phyloP scores from a whole-genome alignment of 768 basidiomycete species.

The Imleria badia region DNA sequence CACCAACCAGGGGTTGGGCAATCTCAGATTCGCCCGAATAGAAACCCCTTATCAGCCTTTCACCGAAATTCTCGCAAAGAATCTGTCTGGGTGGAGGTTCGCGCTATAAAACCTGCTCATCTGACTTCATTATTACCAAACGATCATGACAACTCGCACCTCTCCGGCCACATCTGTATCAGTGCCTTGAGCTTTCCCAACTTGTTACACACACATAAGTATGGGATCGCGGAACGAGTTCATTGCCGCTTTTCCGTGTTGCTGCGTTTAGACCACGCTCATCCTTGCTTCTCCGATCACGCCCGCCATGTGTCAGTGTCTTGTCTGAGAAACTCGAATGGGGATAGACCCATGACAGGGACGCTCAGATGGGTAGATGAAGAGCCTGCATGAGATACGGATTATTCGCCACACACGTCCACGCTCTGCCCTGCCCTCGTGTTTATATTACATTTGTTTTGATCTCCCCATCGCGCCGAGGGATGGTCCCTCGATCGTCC shows the following conservation, averaged over 20 bases:
- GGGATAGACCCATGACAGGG: conserved; percentile 15
- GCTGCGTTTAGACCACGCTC: conserved; percentile 1
- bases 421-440: neutral
- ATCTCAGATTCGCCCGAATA: conserved; percentile 28
- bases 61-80: conserved; percentile 20
- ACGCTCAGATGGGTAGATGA: conserved; percentile 1
- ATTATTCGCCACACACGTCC: conserved; percentile 6
- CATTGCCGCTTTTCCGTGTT: conserved; percentile 26
- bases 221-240: conserved; percentile 22
- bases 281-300: conserved; percentile 17
- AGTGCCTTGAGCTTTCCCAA: conserved; percentile 1
- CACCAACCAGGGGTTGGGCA: conserved; percentile 18
- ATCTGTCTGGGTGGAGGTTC: conserved; percentile 3
- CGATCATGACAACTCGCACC: conserved; percentile 13
- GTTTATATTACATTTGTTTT: neutral
- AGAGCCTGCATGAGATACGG: conserved; percentile 1
- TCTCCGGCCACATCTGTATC: conserved; percentile 10
- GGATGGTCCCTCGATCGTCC: conserved; percentile 9
- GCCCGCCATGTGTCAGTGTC: conserved; percentile 11
- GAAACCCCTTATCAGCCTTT: conserved; percentile 30
- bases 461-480: neutral
- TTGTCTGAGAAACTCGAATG: conserved; percentile 16
- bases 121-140: conserved; percentile 25
- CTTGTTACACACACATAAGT: neutral
- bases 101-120: conserved; percentile 16